Evolutionary conservation across 2,329 filamentous ascomycete genomes (phyloP), one percentile per base, ranked within the genome.

Genomic region (Colletotrichum siamense): DNA sequence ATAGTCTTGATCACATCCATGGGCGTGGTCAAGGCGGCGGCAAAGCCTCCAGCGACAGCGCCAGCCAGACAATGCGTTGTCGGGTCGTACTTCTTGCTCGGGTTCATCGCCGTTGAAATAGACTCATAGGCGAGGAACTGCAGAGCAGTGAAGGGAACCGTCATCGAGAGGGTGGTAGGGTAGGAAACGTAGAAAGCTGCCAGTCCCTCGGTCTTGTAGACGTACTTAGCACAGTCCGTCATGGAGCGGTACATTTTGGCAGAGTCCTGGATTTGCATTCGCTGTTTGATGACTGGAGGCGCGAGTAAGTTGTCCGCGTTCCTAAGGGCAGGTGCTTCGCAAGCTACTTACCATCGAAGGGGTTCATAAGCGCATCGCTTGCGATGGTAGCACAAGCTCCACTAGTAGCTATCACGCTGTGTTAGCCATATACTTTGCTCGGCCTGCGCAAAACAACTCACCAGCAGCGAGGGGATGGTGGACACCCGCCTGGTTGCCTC

Each of bases 121-220:
- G 96, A 98, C 85, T 99, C 97, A 90, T 99, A 99, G 71, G 96
- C 96, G 83, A 98, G 95, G 85, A 99, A 99, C 84, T 99, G 97
- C 12, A 98, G 92, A 10, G 97, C 96, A 15, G 96, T 99, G 85
- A 99, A 99, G 5, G 97, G 97, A 3, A 99, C 96, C 16, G 97
- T 99, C 97, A 99, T 99, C 82, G 95, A 98, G 32, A 99, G 89
- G 4, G 97, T 99, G 24, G 97, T 99, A 18, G 97, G 97, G 85
- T 99, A 99, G 28, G 97, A 99, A 81, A 99, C 94, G 88, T 99
- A 99, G 87, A 99, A 99, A 71, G 97, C 96, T 68, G 93, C 91
- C 62, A 99, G 85, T 70, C 97, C 97, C 86, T 99, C 97, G 69
- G 92, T 94, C 81, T 91, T 92, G 87, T 98, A 98, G 77, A 99